Evolutionary conservation across 2,329 filamentous ascomycete genomes (phyloP).

Genomic region (Penicillium sp.): DNA sequence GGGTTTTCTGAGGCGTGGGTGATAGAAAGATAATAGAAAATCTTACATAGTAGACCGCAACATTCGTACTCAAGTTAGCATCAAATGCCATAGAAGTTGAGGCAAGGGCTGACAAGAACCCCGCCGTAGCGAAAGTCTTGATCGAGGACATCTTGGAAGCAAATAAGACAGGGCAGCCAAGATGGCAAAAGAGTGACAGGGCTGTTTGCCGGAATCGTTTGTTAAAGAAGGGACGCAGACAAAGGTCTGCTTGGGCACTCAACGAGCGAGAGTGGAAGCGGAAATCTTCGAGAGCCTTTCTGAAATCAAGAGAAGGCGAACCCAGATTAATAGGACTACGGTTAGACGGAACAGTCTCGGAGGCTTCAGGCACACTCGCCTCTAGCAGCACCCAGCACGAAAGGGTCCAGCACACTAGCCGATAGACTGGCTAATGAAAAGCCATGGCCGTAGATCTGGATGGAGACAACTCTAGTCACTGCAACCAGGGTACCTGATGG

Average conservation of each 20-base stretch:
- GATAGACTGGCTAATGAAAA: too few relatives aligned
- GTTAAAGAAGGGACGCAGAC: conserved; percentile 61
- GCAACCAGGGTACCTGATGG: too few relatives aligned
- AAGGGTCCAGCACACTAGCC: too few relatives aligned
- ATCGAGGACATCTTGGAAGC: conserved; percentile 38
- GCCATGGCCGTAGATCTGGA: too few relatives aligned
- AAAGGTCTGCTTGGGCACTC: conserved; percentile 34
- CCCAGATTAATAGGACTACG: too few relatives aligned
- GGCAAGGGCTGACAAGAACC: conserved; percentile 33
- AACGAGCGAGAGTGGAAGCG: conserved; percentile 14
- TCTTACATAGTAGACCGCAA: conserved; percentile 54
- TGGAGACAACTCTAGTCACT: too few relatives aligned
- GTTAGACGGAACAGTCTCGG: too few relatives aligned
- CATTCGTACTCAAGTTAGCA: conserved; percentile 45
- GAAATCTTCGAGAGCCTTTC: conserved; percentile 1
- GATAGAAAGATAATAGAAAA: conserved; percentile 11
- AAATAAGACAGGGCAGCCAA: conserved; percentile 32
- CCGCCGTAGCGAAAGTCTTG: conserved; percentile 35
- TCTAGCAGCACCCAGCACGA: too few relatives aligned
- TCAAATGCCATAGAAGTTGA: conserved; percentile 43
- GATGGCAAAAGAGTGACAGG: conserved; percentile 31
- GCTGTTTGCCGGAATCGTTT: conserved; percentile 24
- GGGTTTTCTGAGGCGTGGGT: too few relatives aligned
- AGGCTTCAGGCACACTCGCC: too few relatives aligned
- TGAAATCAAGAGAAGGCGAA: conserved; percentile 4